Percentiles rank a stretch among this genome's conserved stretches.
These are phyloP conservation scores for Arthrinium phaeospermum DNA, from an alignment of 2,329 filamentous ascomycete genomes.

Conservation along the genomic window DNA sequence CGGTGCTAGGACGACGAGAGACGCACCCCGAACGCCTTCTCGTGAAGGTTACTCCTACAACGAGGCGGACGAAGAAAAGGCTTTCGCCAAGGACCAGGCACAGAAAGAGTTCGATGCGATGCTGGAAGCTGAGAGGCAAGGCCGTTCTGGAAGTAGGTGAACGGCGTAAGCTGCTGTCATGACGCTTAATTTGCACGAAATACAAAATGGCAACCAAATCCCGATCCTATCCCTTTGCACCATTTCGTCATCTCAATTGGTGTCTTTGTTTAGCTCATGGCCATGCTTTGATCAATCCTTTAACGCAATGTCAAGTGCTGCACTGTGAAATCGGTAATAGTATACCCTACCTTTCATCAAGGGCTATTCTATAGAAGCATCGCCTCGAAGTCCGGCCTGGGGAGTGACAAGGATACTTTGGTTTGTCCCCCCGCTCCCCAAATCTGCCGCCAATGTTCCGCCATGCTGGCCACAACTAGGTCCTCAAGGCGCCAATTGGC, in stretches of 20 bases:
- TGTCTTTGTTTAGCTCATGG: not conserved
- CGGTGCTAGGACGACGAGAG: not conserved
- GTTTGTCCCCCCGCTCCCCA: not conserved
- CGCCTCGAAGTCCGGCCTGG: not conserved
- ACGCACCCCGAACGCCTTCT: not conserved
- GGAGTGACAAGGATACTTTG: not conserved
- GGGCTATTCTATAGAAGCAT: too few species aligned
- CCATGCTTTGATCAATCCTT: not conserved
- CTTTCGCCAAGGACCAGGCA: conserved; percentile 50
- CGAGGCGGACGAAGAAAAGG: conserved; percentile 43
- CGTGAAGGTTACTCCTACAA: conserved; percentile 44
- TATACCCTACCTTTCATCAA: not conserved
- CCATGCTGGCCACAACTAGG: not conserved
- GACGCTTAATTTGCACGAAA: not conserved
- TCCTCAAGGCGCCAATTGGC: not conserved
- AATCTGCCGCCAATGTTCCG: not conserved
- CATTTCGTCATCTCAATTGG: not conserved
- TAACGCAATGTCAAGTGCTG: not conserved
- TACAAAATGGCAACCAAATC: not conserved
- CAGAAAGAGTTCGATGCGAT: conserved; percentile 58
- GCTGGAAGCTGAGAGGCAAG: conserved; percentile 48
- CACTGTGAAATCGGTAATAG: not conserved
- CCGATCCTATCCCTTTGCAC: too few species aligned
- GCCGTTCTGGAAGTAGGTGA: not conserved
- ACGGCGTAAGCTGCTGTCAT: not conserved